Conservation (phyloP, 75 land plant genomes). For the Cunninghamia lanceolata region DNA sequence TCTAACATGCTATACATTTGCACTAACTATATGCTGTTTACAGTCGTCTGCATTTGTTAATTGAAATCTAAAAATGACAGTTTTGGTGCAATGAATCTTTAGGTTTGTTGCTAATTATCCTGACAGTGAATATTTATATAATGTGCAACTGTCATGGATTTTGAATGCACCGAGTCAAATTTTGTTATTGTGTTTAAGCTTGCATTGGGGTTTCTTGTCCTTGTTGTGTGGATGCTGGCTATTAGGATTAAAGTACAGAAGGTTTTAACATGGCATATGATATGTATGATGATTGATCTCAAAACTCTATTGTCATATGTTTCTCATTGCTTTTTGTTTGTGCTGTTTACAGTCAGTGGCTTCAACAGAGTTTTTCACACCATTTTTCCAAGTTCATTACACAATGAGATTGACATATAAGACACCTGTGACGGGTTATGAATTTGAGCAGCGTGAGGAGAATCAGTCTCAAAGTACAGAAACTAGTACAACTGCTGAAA, state of each 20-base stretch:
- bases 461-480: slow-evolving; percentile 30
- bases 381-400: slow-evolving; percentile 49
- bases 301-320: background rate
- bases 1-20: background rate
- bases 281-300: background rate
- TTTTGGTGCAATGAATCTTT: background rate
- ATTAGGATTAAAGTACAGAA: background rate
- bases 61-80: background rate
- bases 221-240: too few relatives aligned
- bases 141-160: background rate
- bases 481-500: slow-evolving; percentile 23
- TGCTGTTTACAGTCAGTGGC: slow-evolving; percentile 55
- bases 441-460: slow-evolving; percentile 24
- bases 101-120: background rate
- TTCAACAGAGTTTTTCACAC: slow-evolving; percentile 37
- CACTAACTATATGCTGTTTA: background rate
- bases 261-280: background rate
- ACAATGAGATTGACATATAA: slow-evolving; percentile 80
- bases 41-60: background rate
- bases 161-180: background rate
- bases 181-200: background rate
- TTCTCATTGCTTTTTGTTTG: slow-evolving; percentile 11
- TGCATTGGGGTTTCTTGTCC: background rate
- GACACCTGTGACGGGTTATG: slow-evolving; percentile 64
- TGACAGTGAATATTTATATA: background rate